These are phyloP conservation scores for Arbutus unedo DNA, from an alignment of 148 eudicot genomes.

Conservation along the genomic window DNA sequence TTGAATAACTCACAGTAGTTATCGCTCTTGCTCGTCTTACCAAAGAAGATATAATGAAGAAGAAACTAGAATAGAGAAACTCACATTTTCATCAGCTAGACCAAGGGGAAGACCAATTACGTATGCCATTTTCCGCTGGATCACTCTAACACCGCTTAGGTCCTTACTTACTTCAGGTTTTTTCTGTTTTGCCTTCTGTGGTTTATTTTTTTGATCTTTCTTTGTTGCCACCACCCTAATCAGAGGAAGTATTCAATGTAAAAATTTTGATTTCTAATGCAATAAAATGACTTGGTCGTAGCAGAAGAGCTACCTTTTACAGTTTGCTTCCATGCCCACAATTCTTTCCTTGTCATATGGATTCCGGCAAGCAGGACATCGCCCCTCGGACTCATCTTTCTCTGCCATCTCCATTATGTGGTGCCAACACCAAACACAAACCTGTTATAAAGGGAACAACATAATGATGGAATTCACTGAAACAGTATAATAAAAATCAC, in stretches of 20 bases:
- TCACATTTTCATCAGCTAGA: slow-evolving; percentile 60
- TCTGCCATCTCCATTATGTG: slow-evolving; percentile 68
- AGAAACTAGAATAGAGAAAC: slow-evolving; percentile 10
- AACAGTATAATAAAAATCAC: not conserved
- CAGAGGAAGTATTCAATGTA: slow-evolving; percentile 5
- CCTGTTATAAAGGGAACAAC: slow-evolving; percentile 22
- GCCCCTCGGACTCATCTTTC: slow-evolving; percentile 53
- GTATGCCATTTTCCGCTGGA: slow-evolving; percentile 62
- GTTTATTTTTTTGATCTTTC: slow-evolving; percentile 43
- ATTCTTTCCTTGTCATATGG: slow-evolving; percentile 53
- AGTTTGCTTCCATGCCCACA: slow-evolving; percentile 44
- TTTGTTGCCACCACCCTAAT: slow-evolving; percentile 29
- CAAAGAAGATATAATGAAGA: slow-evolving; percentile 4
- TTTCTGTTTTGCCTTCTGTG: slow-evolving; percentile 44
- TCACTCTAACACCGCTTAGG: slow-evolving; percentile 51
- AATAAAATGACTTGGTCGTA: slow-evolving; percentile 8
- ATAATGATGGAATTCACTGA: not conserved
- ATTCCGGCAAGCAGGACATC: slow-evolving; percentile 62
- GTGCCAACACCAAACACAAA: slow-evolving; percentile 74
- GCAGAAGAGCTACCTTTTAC: slow-evolving; percentile 36
- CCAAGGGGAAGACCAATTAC: slow-evolving; percentile 59
- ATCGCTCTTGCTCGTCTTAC: not conserved
- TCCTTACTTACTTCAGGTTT: slow-evolving; percentile 48
- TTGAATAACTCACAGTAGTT: no score
- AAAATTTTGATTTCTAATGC: not conserved